These are phyloP conservation scores for Ganoderma resinaceum DNA, from an alignment of 1,284 basidiomycete genomes.

Conservation along the genomic window DNA sequence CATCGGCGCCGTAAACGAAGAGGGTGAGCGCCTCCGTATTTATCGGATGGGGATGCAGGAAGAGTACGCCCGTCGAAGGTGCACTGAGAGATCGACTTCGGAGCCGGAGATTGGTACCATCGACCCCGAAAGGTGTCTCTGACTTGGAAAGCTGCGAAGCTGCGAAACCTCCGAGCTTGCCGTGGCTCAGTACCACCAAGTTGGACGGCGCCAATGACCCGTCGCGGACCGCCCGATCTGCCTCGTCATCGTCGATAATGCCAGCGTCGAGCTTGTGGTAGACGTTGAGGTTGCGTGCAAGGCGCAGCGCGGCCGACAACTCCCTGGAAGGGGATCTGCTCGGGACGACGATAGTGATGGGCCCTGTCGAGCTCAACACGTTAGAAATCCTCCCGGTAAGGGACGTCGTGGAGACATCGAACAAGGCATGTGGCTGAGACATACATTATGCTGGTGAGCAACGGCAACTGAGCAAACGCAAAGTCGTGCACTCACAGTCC, in stretches of 20 bases:
- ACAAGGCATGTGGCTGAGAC: constrained; percentile 15
- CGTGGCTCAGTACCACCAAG: constrained; percentile 60
- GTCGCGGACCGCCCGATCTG: constrained; percentile 34
- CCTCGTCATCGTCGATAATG: constrained; percentile 58
- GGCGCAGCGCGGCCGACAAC: constrained; percentile 60
- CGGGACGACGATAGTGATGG: constrained; percentile 64
- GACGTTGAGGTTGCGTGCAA: constrained; percentile 71
- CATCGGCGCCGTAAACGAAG: constrained; percentile 67
- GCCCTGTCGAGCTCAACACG: constrained; percentile 61
- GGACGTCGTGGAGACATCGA: constrained; percentile 31
- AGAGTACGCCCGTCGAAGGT: constrained; percentile 58
- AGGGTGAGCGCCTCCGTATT: constrained; percentile 49
- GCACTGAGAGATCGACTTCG: constrained; percentile 25
- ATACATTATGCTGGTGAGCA: not conserved
- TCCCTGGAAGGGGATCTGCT: constrained; percentile 40
- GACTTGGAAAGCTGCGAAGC: constrained; percentile 32
- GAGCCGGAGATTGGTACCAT: constrained; percentile 30
- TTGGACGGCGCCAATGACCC: constrained; percentile 53
- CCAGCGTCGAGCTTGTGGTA: constrained; percentile 76
- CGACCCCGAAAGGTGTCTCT: constrained; percentile 41
- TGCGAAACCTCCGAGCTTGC: constrained; percentile 27
- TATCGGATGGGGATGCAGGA: constrained; percentile 73
- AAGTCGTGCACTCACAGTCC: constrained; percentile 17
- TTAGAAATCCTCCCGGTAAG: constrained; percentile 66
- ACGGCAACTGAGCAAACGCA: not conserved